These are phyloP conservation scores for Penicillium expansum DNA, from an alignment of 2,329 filamentous ascomycete genomes.

Conservation along the genomic window DNA sequence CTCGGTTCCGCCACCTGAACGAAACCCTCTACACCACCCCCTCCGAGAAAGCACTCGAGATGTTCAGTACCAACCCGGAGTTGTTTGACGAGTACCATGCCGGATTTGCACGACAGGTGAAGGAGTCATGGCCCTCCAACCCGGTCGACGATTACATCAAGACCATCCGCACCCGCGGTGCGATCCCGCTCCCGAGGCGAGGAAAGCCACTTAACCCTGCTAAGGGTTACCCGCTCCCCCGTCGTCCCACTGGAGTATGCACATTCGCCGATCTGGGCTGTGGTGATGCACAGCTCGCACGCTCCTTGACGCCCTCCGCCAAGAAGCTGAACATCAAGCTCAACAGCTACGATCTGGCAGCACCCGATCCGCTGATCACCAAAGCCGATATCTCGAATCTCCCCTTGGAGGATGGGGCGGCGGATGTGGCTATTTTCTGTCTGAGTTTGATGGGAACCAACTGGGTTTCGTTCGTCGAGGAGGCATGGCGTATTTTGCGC, in stretches of 20 bases:
- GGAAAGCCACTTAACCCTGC: conserved; percentile 35
- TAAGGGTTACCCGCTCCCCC: conserved; percentile 57
- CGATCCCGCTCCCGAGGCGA: conserved; percentile 46
- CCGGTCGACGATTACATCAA: conserved; percentile 84
- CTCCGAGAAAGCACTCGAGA: conserved; percentile 74
- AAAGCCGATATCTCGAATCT: conserved; percentile 84
- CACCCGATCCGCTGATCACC: conserved; percentile 72
- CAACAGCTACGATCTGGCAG: conserved; percentile 82
- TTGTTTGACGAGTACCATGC: conserved; percentile 97
- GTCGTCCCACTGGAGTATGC: conserved; percentile 65
- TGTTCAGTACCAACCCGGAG: conserved; percentile 82
- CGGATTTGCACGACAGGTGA: conserved; percentile 92
- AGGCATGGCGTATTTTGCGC: conserved; percentile 85
- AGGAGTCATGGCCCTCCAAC: conserved; percentile 88
- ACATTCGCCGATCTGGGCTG: conserved; percentile 90
- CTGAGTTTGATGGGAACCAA: conserved; percentile 98
- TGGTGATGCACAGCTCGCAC: conserved; percentile 80
- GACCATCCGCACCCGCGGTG: conserved; percentile 67
- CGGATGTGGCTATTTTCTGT: conserved; percentile 91
- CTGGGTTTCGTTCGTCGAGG: conserved; percentile 94
- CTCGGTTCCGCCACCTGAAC: conserved; percentile 95
- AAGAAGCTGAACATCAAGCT: conserved; percentile 70
- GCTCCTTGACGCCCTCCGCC: conserved; percentile 58
- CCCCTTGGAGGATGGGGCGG: conserved; percentile 69
- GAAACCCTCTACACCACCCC: conserved; percentile 93